phyloP scores from a whole-genome alignment of 208 protist genomes.

The Spongospora subterranea region DNA sequence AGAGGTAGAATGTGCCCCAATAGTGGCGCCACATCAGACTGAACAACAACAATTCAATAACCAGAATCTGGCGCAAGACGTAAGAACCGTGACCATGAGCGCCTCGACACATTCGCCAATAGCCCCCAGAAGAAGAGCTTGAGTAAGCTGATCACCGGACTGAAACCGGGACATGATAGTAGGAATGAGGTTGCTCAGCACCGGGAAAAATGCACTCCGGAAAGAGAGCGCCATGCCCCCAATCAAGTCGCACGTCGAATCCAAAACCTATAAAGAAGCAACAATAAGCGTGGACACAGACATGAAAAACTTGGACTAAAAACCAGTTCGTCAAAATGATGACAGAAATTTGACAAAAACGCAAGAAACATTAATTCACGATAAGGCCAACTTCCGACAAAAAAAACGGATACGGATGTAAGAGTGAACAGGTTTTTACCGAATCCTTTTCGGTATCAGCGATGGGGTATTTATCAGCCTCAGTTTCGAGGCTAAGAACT shows the following conservation, averaged over 20 bases:
- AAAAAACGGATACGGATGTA: too few species aligned
- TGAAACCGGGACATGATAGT: not conserved
- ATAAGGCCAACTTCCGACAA: too few species aligned
- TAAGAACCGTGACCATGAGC: not conserved
- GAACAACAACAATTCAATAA: too few species aligned
- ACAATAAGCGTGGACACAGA: too few species aligned
- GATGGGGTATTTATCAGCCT: slow-evolving; percentile 31
- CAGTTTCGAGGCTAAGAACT: not conserved
- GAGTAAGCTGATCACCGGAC: not conserved
- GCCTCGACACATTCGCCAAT: not conserved
- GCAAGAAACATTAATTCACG: too few species aligned
- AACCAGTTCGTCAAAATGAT: too few species aligned
- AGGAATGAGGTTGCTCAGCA: not conserved
- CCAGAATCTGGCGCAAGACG: too few species aligned
- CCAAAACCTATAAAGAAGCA: too few species aligned
- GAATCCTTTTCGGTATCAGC: slow-evolving; percentile 37
- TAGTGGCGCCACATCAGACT: too few species aligned
- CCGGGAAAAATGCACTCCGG: not conserved
- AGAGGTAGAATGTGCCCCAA: not conserved
- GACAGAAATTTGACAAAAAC: too few species aligned
- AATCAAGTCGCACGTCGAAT: slow-evolving; percentile 35
- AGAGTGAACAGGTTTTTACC: too few species aligned
- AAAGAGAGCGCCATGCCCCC: not conserved
- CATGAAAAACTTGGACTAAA: too few species aligned
- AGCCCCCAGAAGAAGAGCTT: not conserved